These are phyloP conservation scores for Solanum tacnaense DNA, from an alignment of 257 asterid species.

Conservation along the genomic window DNA sequence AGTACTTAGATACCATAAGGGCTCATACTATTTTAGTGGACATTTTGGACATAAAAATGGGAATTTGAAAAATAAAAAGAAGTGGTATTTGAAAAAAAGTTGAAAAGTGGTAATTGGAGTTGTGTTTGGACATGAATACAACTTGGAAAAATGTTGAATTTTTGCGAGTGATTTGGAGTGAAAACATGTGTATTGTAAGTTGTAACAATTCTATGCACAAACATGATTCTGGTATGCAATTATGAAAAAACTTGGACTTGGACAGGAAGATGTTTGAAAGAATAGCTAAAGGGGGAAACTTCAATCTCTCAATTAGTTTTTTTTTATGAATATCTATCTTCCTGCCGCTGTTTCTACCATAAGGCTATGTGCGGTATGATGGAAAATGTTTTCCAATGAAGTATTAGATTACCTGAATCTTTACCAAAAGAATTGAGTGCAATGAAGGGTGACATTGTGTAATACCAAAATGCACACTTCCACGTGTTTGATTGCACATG, in stretches of 20 bases:
- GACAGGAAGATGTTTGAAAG: neutral
- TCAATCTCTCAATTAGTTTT: neutral
- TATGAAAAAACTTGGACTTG: neutral
- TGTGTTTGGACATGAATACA: neutral
- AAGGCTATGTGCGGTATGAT: neutral
- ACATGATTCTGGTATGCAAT: neutral
- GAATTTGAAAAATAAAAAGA: neutral
- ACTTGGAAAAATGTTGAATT: neutral
- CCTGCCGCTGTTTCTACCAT: neutral
- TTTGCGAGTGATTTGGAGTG: neutral
- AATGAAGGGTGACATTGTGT: neutral
- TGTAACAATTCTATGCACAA: neutral
- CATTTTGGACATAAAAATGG: neutral
- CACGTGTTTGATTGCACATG: neutral
- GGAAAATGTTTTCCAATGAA: neutral
- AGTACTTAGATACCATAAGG: neutral
- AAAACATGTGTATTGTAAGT: neutral
- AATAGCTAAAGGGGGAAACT: neutral
- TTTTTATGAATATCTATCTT: neutral
- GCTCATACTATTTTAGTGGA: neutral
- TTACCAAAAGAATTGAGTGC: neutral
- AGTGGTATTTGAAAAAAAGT: neutral
- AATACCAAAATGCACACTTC: neutral
- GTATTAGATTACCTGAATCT: neutral
- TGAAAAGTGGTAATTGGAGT: neutral